These are phyloP conservation scores for Pythium insidiosum DNA, from an alignment of 352 stramenopile genomes.

Conservation along the genomic window DNA sequence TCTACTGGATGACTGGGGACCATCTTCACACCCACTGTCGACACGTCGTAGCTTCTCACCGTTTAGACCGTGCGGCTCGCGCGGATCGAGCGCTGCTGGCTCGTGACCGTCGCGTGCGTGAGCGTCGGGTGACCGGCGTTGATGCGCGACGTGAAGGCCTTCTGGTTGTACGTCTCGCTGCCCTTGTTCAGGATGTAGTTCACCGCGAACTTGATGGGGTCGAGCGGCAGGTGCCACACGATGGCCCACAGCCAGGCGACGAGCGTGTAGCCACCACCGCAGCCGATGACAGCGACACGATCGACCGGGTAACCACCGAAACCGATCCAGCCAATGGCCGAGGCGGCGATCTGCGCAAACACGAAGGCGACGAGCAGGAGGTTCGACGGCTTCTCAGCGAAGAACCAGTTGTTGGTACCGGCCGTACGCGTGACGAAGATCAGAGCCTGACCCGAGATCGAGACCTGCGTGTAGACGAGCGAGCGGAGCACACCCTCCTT, in stretches of 20 bases:
- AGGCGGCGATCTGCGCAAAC: conserved; percentile 56
- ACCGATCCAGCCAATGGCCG: conserved; percentile 54
- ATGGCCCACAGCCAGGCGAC: conserved; percentile 64
- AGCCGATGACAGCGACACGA: conserved; percentile 57
- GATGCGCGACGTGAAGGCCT: conserved; percentile 67
- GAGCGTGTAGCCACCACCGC: conserved; percentile 48
- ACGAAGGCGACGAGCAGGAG: conserved; percentile 61
- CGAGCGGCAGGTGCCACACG: conserved; percentile 65
- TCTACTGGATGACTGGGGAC: no score
- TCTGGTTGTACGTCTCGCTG: conserved; percentile 34
- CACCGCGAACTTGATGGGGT: conserved; percentile 64
- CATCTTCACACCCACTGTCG: no score
- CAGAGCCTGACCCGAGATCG: conserved; percentile 62
- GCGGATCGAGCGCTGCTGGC: conserved; percentile 52
- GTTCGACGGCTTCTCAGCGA: conserved; percentile 55
- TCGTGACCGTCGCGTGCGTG: conserved; percentile 48
- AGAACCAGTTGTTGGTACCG: conserved; percentile 73
- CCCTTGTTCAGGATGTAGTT: conserved; percentile 61
- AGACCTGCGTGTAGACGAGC: conserved; percentile 66
- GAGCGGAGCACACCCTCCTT: conserved; percentile 61
- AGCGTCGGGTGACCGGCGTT: conserved; percentile 67
- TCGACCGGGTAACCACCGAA: conserved; percentile 61
- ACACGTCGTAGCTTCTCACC: no score
- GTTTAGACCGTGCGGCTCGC: conserved; percentile 60
- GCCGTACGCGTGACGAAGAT: conserved; percentile 72